phyloP scores from a whole-genome alignment of 352 stramenopile genomes.

The Pythium periplocum region DNA sequence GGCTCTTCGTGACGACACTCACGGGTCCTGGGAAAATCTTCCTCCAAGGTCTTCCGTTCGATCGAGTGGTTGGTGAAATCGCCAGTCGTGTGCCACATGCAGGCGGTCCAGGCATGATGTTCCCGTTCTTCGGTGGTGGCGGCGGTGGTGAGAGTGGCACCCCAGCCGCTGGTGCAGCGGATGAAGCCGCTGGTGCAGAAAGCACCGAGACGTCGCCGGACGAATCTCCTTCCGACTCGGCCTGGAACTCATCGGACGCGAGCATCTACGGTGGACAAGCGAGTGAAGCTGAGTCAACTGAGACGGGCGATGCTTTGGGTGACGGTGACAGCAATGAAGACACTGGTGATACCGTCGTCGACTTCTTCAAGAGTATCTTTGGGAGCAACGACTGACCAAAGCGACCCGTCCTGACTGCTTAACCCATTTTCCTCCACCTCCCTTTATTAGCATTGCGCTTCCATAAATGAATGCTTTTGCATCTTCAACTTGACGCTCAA shows the following conservation, averaged over 20 bases:
- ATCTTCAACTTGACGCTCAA: too few relatives aligned
- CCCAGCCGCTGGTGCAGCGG: conserved; percentile 22
- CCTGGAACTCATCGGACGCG: conserved; percentile 33
- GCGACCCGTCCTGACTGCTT: too few relatives aligned
- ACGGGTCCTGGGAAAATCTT: conserved; percentile 89
- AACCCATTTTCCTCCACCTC: too few relatives aligned
- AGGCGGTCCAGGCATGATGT: conserved; percentile 73
- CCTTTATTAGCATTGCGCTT: too few relatives aligned
- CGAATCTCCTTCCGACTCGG: conserved; percentile 4
- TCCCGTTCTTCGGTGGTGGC: conserved; percentile 82
- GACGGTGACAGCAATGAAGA: conserved; percentile 24
- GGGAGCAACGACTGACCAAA: conserved; percentile 13
- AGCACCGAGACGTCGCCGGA: conserved; percentile 9
- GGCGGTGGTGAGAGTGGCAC: conserved; percentile 30
- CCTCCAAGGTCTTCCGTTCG: conserved; percentile 89
- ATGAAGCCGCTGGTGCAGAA: conserved; percentile 20
- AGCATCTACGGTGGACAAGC: conserved; percentile 35
- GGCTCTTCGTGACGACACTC: conserved; percentile 92
- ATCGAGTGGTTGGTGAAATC: conserved; percentile 92
- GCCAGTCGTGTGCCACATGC: conserved; percentile 77
- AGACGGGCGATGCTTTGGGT: conserved; percentile 13
- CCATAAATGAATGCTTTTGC: too few relatives aligned
- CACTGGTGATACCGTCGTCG: conserved; percentile 33
- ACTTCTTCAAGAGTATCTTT: conserved; percentile 62
- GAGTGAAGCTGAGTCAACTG: background rate